Percentiles rank a stretch among this genome's conserved stretches.
phyloP scores from a whole-genome alignment of 2,329 filamentous ascomycete genomes.

The Colletotrichum sp. region DNA sequence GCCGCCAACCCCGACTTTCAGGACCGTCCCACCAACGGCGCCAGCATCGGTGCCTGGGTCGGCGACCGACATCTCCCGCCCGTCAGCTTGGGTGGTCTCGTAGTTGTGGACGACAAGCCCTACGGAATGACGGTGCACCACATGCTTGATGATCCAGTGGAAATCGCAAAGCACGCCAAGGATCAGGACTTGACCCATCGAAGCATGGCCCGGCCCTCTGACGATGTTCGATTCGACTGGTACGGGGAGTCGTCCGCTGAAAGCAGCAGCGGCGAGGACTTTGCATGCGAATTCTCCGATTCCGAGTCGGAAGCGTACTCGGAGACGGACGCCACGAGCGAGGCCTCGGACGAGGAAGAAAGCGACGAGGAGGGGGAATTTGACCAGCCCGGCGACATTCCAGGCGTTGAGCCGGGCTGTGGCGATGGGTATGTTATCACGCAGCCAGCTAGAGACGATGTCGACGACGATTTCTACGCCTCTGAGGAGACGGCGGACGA shows the following conservation, averaged over 20 bases:
- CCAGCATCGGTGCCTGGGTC: constrained; percentile 91
- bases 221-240: constrained; percentile 44
- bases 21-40: constrained; percentile 79
- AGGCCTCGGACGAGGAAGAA: constrained; percentile 51
- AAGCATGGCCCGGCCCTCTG: constrained; percentile 43
- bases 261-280: constrained; percentile 57
- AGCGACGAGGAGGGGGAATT: constrained; percentile 58
- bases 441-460: constrained; percentile 89
- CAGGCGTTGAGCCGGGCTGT: constrained; percentile 76
- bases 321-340: constrained; percentile 58
- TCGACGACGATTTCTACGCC: constrained; percentile 83
- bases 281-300: constrained; percentile 66
- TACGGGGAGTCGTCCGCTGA: constrained; percentile 45
- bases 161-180: constrained; percentile 22
- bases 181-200: constrained; percentile 27
- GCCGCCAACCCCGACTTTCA: constrained; percentile 80
- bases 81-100: constrained; percentile 87
- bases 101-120: constrained; percentile 82
- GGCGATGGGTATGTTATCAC: constrained; percentile 83
- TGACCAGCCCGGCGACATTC: constrained; percentile 75
- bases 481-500: constrained; percentile 72
- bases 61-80: constrained; percentile 86
- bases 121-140: constrained; percentile 98
- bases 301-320: constrained; percentile 61
- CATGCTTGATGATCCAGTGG: constrained; percentile 80